Base-by-base conservation (phyloP, 371 early-diverging fungal species). In the Catenaria anguillulae region DNA sequence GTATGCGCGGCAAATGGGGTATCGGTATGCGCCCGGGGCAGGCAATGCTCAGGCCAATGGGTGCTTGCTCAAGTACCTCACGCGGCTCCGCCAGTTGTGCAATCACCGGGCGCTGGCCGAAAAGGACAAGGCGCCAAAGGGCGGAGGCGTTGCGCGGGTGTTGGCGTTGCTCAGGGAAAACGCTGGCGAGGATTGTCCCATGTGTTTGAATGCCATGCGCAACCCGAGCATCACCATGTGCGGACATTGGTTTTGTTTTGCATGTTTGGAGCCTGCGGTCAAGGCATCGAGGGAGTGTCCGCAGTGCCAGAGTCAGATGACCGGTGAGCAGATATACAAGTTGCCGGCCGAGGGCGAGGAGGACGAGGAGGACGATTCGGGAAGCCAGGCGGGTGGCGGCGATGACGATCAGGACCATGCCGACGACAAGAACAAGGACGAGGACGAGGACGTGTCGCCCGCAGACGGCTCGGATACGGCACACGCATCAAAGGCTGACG, bases 1-100 rank as follows among this genome's bases (percentile, higher is more conserved):
- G 26, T 12, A 13, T 10, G 40, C 40, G 10, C 5, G 17, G 40
- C 40, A 40, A 17, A 5, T 40, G 40, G n/a, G n/a, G n/a, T 17
- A 40, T 10, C 5, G 17, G 40, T 40, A 40, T 17, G 36, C 24
- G 5, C 8, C 36, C 26, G 29, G 13, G 58, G 31, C 58, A 36
- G 40, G 40, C 40, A 15, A 5, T 12, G 12, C 36, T 19, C 17
- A n/a, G 10, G 3, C 31, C 31, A 58, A 58, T 15, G 29, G 40
- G 15, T 10, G 15, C 58, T 33, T 58, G 58, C 42, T 58, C 24
- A 42, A 36, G 43, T 42, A 26, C 40, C 42, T 58, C 35, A 58
- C 58, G 26, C 58, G 58, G 36, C 58, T 58, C 24, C 58, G 58
- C 8, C 58, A 58, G 31, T 12, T 36, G 12, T 58, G 58, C 42